Conservation (phyloP, 2,329 filamentous ascomycete genomes). For the Thielaviopsis populi region DNA sequence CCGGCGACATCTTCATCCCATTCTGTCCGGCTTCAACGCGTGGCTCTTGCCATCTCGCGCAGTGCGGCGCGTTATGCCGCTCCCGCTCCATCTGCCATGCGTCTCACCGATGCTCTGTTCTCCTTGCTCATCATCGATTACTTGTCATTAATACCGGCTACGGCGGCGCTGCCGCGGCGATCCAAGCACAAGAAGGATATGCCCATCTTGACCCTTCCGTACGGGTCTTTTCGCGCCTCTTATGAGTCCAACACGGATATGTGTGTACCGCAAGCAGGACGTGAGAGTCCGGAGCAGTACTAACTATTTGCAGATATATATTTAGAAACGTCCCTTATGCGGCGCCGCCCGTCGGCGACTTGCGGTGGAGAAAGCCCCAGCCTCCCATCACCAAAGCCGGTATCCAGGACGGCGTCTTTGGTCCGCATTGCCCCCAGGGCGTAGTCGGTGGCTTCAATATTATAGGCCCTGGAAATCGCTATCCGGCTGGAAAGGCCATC, state of each 20-base stretch:
- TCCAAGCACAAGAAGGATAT: slow-evolving; percentile 12
- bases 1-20: background rate
- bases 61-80: slow-evolving; percentile 1
- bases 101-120: slow-evolving; percentile 5
- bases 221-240: slow-evolving; percentile 17
- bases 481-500: slow-evolving; percentile 23
- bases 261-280: slow-evolving; percentile 3
- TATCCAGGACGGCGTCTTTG: slow-evolving; percentile 13
- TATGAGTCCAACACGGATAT: slow-evolving; percentile 17
- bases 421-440: slow-evolving; percentile 18
- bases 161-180: background rate
- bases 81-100: background rate
- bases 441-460: slow-evolving; percentile 22
- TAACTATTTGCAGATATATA: slow-evolving; percentile 15
- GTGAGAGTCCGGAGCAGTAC: background rate
- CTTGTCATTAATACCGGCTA: background rate
- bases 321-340: slow-evolving; percentile 32
- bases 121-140: slow-evolving; percentile 6
- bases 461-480: slow-evolving; percentile 23
- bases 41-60: background rate
- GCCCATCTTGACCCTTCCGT: slow-evolving; percentile 16
- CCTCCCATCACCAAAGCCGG: slow-evolving; percentile 21
- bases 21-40: background rate
- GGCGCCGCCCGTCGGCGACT: slow-evolving; percentile 27
- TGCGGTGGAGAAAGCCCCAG: slow-evolving; percentile 29